These are phyloP conservation scores for Plasmopara halstedii DNA, from an alignment of 352 stramenopile species.

Conservation along the genomic window DNA sequence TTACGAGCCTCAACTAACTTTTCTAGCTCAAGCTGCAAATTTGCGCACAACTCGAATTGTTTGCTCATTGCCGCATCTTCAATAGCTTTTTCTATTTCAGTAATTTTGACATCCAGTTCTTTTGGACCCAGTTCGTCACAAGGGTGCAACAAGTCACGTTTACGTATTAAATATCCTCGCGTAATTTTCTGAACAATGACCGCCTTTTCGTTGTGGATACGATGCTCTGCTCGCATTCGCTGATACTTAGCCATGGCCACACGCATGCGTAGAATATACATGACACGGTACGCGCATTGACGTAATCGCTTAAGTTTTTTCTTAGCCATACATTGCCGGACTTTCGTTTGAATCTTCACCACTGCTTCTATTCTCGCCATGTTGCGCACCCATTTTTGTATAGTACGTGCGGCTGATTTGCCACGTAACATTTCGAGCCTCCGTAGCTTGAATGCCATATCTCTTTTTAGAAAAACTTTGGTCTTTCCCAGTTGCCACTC, in stretches of 20 bases:
- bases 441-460: conserved; percentile 71
- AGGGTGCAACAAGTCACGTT: conserved; percentile 65
- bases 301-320: conserved; percentile 38
- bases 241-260: conserved; percentile 66
- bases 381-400: conserved; percentile 83
- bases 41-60: conserved; percentile 79
- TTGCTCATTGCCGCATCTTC: conserved; percentile 70
- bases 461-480: conserved; percentile 83
- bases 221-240: conserved; percentile 38
- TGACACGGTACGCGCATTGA: conserved; percentile 51
- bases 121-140: conserved; percentile 73
- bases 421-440: conserved; percentile 76
- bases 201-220: conserved; percentile 37
- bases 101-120: conserved; percentile 72
- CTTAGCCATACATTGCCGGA: conserved; percentile 62
- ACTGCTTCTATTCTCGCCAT: conserved; percentile 47
- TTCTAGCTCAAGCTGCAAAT: conserved; percentile 79
- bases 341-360: conserved; percentile 67
- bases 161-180: conserved; percentile 64
- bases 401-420: conserved; percentile 67
- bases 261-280: conserved; percentile 47
- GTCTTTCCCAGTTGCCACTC: conserved; percentile 85
- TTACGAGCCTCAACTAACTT: conserved; percentile 74
- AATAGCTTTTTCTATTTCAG: conserved; percentile 69
- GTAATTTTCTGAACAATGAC: conserved; percentile 70